Conservation (phyloP, 2,329 filamentous ascomycete species). For the Escovopsis sp. region DNA sequence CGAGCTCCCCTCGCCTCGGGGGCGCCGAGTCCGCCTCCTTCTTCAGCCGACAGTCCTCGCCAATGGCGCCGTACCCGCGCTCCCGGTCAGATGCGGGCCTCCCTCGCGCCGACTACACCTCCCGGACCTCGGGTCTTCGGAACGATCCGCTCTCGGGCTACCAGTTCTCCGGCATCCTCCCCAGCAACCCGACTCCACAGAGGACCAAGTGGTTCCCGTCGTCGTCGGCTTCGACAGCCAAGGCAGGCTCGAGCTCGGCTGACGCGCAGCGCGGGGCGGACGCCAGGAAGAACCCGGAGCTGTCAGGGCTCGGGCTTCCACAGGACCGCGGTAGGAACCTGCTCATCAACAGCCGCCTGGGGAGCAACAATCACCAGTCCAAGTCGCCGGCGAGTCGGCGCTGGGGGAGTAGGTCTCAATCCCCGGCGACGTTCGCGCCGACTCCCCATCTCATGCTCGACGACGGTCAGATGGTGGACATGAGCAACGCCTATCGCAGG, state of each 20-base stretch:
- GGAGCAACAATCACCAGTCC: constrained; percentile 23
- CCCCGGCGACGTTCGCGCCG: constrained; percentile 15
- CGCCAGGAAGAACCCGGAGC: constrained; percentile 35
- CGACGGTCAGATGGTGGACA: constrained; percentile 47
- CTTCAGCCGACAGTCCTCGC: constrained; percentile 10
- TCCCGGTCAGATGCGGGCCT: constrained; percentile 40
- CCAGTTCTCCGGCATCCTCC: constrained; percentile 45
- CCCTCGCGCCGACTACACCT: constrained; percentile 31
- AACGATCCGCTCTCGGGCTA: constrained; percentile 37
- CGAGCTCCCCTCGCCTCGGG: constrained; percentile 16
- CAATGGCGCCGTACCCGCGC: constrained; percentile 22
- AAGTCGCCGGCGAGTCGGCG: constrained; percentile 36
- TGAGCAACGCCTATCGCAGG: constrained; percentile 53
- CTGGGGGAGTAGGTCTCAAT: constrained; percentile 25
- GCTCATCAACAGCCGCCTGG: constrained; percentile 19
- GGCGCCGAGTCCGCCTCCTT: constrained; percentile 6
- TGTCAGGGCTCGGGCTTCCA: constrained; percentile 33
- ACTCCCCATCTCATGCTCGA: constrained; percentile 30
- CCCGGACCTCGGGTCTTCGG: constrained; percentile 12
- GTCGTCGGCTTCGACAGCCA: constrained; percentile 14
- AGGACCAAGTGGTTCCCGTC: constrained; percentile 31
- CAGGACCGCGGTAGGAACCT: constrained; percentile 28
- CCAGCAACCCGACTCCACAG: constrained; percentile 31
- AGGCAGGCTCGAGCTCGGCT: constrained; percentile 9
- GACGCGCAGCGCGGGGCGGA: constrained; percentile 32